A percentile compares a stretch with the other conserved stretches of the same genome.
phyloP scores from a whole-genome alignment of 768 basidiomycete genomes.

The Chalciporus pseudorubinellus region DNA sequence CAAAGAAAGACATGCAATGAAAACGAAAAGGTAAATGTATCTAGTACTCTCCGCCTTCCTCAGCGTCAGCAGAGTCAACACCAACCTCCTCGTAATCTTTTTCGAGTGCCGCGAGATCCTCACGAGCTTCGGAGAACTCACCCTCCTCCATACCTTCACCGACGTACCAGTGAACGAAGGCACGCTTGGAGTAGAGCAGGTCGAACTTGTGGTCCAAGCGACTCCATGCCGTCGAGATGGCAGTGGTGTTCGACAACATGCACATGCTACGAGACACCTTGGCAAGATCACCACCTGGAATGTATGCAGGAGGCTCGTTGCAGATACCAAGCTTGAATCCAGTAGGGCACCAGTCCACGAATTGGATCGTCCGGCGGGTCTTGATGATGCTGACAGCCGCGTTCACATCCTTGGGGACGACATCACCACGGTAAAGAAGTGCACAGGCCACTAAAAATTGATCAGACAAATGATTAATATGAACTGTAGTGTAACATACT shows the following conservation, averaged over 20 bases:
- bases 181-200: slow-evolving; percentile 68
- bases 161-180: slow-evolving; percentile 61
- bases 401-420: slow-evolving; percentile 77
- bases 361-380: slow-evolving; percentile 77
- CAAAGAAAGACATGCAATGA: slow-evolving; percentile 20
- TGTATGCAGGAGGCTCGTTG: slow-evolving; percentile 72
- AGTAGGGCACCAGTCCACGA: slow-evolving; percentile 78
- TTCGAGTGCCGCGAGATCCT: slow-evolving; percentile 99
- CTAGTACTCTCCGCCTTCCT: slow-evolving; percentile 52
- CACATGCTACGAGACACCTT: slow-evolving; percentile 74
- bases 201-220: slow-evolving; percentile 79
- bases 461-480: not conserved
- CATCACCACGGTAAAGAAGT: slow-evolving; percentile 71
- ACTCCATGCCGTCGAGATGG: slow-evolving; percentile 74
- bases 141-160: slow-evolving; percentile 86
- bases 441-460: slow-evolving; percentile 57
- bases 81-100: slow-evolving; percentile 93
- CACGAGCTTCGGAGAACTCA: slow-evolving; percentile 98
- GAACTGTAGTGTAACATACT: slow-evolving; percentile 36
- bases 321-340: slow-evolving; percentile 80
- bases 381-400: slow-evolving; percentile 72
- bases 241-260: slow-evolving; percentile 75
- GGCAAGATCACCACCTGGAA: slow-evolving; percentile 74
- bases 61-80: slow-evolving; percentile 47
- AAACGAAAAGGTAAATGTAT: slow-evolving; percentile 4